Evolutionary conservation across 768 basidiomycete species (phyloP).

Genomic region (Calocybe gangraenosa): DNA sequence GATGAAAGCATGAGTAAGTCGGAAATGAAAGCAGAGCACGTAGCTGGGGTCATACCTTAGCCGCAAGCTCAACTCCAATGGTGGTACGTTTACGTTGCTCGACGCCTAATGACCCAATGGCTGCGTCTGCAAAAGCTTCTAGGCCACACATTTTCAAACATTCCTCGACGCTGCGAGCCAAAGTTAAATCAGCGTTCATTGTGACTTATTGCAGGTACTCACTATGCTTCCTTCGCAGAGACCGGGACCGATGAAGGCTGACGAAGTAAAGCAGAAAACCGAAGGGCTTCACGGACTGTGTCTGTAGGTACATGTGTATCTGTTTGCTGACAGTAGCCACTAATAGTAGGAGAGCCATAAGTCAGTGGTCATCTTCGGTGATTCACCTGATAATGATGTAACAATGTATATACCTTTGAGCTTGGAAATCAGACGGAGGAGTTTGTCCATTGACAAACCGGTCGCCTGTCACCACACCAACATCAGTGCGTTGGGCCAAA

Average conservation of each 20-base stretch:
- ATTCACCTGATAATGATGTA: neutral
- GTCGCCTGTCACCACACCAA: conserved; percentile 48
- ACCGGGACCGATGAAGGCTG: conserved; percentile 63
- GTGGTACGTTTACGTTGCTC: conserved; percentile 80
- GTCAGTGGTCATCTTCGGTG: neutral
- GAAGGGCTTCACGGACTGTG: conserved; percentile 78
- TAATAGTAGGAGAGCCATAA: conserved; percentile 25
- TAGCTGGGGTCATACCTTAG: conserved; percentile 40
- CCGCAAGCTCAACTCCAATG: conserved; percentile 83
- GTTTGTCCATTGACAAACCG: conserved; percentile 51
- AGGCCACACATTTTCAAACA: conserved; percentile 64
- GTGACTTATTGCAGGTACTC: conserved; percentile 29
- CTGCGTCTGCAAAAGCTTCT: conserved; percentile 57
- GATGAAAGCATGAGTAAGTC: neutral
- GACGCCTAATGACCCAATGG: conserved; percentile 61
- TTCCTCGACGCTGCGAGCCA: conserved; percentile 29
- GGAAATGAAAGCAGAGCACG: neutral
- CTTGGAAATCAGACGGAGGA: conserved; percentile 53
- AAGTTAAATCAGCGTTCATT: neutral
- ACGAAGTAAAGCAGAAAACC: conserved; percentile 76
- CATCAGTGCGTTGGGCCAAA: conserved; percentile 43
- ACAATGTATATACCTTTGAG: conserved; percentile 44
- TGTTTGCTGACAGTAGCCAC: conserved; percentile 85
- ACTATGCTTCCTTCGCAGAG: conserved; percentile 79
- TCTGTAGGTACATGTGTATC: conserved; percentile 73